These are phyloP conservation scores for Leptographium lundbergii DNA, from an alignment of 2,329 filamentous ascomycete species.

Conservation along the genomic window DNA sequence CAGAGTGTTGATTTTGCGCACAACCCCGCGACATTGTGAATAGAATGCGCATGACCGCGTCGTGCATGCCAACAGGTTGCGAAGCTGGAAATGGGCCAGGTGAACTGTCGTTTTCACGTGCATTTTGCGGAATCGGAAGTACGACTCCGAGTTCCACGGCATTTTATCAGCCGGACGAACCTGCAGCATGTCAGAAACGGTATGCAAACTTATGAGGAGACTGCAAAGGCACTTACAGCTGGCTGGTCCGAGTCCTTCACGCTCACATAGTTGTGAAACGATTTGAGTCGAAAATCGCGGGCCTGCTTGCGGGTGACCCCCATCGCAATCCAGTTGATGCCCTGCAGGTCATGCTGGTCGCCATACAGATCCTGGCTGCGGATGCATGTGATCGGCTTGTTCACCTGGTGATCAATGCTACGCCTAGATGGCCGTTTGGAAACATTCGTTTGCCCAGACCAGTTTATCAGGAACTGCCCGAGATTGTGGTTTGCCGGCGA, in stretches of 20 bases:
- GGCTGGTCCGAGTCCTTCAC: conserved; percentile 31
- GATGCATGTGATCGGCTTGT: conserved; percentile 9
- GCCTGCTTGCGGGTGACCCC: conserved; percentile 37
- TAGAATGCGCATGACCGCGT: conserved; percentile 46
- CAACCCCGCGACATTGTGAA: conserved; percentile 32
- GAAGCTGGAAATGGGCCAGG: conserved; percentile 53
- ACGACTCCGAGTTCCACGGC: conserved; percentile 31
- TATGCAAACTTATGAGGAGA: not conserved
- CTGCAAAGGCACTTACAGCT: conserved; percentile 27
- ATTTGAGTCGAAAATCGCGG: conserved; percentile 30
- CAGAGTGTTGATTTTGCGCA: conserved; percentile 40
- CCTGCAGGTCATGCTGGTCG: conserved; percentile 45
- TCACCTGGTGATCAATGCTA: conserved; percentile 14
- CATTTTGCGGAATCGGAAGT: conserved; percentile 47
- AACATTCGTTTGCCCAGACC: not conserved
- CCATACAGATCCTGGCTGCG: conserved; percentile 37
- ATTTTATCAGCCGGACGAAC: conserved; percentile 15
- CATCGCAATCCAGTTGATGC: conserved; percentile 43
- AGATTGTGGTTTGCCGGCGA: not conserved
- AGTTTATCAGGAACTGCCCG: not conserved
- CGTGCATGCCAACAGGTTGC: conserved; percentile 46
- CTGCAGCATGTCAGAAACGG: not conserved
- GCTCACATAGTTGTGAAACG: conserved; percentile 48
- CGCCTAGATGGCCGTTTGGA: not conserved
- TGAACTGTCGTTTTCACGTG: conserved; percentile 39